A percentile compares a stretch with the other conserved stretches of the same genome.
Conservation (phyloP, 148 eudicot genomes). For the Pharnaceum exiguum region DNA sequence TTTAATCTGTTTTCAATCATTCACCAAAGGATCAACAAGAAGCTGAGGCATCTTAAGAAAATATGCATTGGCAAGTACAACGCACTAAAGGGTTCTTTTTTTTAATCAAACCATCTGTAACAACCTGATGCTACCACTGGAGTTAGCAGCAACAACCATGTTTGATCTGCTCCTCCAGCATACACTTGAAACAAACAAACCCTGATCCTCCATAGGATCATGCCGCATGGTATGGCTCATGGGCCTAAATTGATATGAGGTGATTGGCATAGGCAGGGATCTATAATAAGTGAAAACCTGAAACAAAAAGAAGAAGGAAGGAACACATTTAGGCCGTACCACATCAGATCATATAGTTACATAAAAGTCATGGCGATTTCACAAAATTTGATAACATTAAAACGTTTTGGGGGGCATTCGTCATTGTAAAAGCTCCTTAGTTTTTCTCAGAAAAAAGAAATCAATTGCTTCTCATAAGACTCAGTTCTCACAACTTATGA, state of each 20-base stretch:
- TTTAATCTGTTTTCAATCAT: not conserved
- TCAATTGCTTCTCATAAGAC: not conserved
- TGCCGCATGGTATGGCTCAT: conserved; percentile 34
- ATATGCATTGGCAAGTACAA: not conserved
- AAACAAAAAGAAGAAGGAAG: conserved; percentile 3
- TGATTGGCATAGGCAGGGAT: conserved; percentile 60
- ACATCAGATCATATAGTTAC: too few relatives aligned
- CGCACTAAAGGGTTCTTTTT: not conserved
- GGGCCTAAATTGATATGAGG: conserved; percentile 41
- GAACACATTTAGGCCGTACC: too few relatives aligned
- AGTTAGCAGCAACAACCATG: conserved; percentile 55
- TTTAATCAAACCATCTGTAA: conserved; percentile 32
- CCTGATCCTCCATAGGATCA: conserved; percentile 34
- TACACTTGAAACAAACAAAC: conserved; percentile 59
- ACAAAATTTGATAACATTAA: not conserved
- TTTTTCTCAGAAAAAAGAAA: not conserved
- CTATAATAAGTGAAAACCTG: conserved; percentile 50
- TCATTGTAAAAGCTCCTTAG: not conserved
- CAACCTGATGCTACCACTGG: conserved; percentile 45
- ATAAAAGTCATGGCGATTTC: too few relatives aligned
- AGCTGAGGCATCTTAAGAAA: not conserved
- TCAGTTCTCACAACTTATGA: not conserved
- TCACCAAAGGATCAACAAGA: not conserved
- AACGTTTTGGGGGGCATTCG: not conserved
- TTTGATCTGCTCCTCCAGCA: conserved; percentile 55